Evolutionary conservation across 768 basidiomycete genomes (phyloP), one percentile per base, ranked within the genome.

Genomic region (Lactifluus volemus): DNA sequence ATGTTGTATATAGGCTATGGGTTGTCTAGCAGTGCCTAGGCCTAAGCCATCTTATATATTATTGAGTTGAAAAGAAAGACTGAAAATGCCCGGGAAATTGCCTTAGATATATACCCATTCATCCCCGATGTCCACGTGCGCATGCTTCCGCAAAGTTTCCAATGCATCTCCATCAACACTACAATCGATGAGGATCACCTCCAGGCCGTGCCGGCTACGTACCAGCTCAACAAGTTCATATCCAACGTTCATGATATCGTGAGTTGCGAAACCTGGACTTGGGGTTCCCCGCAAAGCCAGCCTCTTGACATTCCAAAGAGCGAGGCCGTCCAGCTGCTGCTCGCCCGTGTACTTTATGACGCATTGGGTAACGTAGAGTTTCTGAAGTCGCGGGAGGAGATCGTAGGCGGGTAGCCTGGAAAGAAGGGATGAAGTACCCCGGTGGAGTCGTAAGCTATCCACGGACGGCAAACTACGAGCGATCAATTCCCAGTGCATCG

Each of bases 81-180:
- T 32, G 32, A 32, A 32, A 32, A 7, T 7, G 5, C 32, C 32
- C 32, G 32, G 1, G 9, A 4, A 34, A 34, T 34, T 12, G 7
- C 10, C 19, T 50, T 47, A 61, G 2, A 61, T 17, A 47, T 57
- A 61, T 21, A 61, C 60, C 60, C 60, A 57, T 48, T 61, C 60
- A 19, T 57, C 60, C 2, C 60, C 60, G 4, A 61, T 25, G 34
- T 30, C 38, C 14, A 61, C 55, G 14, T 58, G 61, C 25, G 19
- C 49, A 38, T 39, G 12, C 38, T 58, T 58, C 49, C 61, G 50
- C 9, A 62, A 29, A 30, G 47, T 30, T 1, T 57, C 55, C 45
- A 62, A 11, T 15, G 30, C 49, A 9, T 39, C 55, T 14, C 8
- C 50, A 29, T 62, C 61, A 17, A 62, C 45, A 34, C 9, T 30